These are phyloP conservation scores for Chaetomiaceae sp. DNA, from an alignment of 2,329 filamentous ascomycete genomes.

Conservation along the genomic window DNA sequence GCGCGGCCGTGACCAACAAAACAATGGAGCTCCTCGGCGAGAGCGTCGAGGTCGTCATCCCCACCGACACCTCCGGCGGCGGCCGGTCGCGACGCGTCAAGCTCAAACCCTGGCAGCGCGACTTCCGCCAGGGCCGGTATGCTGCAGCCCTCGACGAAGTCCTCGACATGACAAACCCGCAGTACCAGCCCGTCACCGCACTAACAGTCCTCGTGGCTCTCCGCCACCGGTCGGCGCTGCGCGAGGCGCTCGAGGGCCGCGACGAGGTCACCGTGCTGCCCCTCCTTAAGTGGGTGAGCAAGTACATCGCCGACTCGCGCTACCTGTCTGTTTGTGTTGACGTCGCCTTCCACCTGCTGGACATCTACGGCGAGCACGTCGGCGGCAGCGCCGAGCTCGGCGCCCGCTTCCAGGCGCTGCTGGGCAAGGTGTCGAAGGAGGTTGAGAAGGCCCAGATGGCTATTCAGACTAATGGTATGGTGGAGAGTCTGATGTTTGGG, in stretches of 20 bases:
- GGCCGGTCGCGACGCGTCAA: constrained; percentile 54
- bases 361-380: constrained; percentile 79
- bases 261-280: constrained; percentile 79
- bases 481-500: constrained; percentile 62
- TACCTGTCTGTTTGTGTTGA: constrained; percentile 79
- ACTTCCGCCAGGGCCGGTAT: constrained; percentile 75
- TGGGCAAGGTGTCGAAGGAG: constrained; percentile 66
- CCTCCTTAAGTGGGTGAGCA: constrained; percentile 75
- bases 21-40: constrained; percentile 78
- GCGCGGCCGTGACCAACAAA: constrained; percentile 40
- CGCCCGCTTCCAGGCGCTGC: constrained; percentile 62
- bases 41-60: constrained; percentile 82
- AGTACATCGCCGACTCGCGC: constrained; percentile 75
- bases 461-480: constrained; percentile 78
- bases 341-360: constrained; percentile 73
- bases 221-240: constrained; percentile 79
- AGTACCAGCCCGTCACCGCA: constrained; percentile 56
- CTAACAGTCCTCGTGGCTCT: constrained; percentile 79
- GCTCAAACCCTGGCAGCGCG: constrained; percentile 72
- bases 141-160: constrained; percentile 73
- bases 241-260: constrained; percentile 71
- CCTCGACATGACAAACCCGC: constrained; percentile 48
- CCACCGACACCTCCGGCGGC: constrained; percentile 46
- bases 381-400: constrained; percentile 70
- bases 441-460: constrained; percentile 82